A percentile compares a stretch with the other conserved stretches of the same genome.
Evolutionary conservation across 352 stramenopile species (phyloP).

Genomic region (Phytophthora aleatoria): DNA sequence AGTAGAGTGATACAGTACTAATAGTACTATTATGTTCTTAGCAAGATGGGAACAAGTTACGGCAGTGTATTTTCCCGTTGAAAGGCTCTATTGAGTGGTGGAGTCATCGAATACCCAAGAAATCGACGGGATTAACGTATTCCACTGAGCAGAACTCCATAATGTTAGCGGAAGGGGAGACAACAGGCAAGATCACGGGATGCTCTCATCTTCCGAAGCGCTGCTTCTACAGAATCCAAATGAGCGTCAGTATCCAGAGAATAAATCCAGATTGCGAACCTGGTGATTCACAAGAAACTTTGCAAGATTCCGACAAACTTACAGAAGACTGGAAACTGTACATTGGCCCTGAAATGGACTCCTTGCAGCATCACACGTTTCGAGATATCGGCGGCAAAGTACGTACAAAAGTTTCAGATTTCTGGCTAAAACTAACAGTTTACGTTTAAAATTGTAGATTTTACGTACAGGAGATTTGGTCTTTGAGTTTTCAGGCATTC

Average conservation of each 20-base stretch:
- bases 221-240: constrained; percentile 50
- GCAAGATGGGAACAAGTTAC: constrained; percentile 55
- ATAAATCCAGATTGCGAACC: not conserved
- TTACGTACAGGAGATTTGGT: constrained; percentile 31
- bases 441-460: constrained; percentile 11
- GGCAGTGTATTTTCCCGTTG: constrained; percentile 60
- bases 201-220: constrained; percentile 60
- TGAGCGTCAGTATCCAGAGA: constrained; percentile 29
- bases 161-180: constrained; percentile 23
- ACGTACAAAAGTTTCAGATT: not conserved
- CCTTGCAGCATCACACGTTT: constrained; percentile 52
- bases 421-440: not conserved
- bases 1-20: not conserved
- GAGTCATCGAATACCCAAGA: constrained; percentile 42
- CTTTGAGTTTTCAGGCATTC: constrained; percentile 68
- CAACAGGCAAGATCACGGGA: constrained; percentile 31
- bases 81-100: constrained; percentile 76
- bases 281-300: not conserved
- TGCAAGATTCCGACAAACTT: constrained; percentile 3
- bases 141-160: constrained; percentile 27
- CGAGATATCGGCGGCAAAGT: constrained; percentile 49
- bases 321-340: constrained; percentile 45
- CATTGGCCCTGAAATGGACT: constrained; percentile 63
- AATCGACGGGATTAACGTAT: constrained; percentile 43
- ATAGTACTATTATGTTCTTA: constrained; percentile 12